Evolutionary conservation across 1,284 basidiomycete species (phyloP).

Genomic region (Inonotus hispidus): DNA sequence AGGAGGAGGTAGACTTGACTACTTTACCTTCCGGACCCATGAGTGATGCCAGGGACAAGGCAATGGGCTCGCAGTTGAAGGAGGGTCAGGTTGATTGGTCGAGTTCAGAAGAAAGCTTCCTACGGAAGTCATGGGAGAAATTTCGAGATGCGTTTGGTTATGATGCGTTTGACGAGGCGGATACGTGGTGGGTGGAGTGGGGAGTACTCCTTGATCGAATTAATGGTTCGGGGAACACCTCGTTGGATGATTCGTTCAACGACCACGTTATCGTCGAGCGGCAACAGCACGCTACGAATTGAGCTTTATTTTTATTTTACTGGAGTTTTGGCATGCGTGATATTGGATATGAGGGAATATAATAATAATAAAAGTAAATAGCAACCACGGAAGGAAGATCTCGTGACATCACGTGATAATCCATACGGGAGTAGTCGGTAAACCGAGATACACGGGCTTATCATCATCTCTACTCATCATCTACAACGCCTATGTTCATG

Average conservation of each 20-base stretch:
- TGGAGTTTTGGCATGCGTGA: no score
- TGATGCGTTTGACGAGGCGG: slow-evolving; percentile 14
- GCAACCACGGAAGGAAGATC: no score
- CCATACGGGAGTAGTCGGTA: no score
- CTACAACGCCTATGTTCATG: no score
- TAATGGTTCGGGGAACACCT: neutral
- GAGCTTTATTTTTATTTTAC: no score
- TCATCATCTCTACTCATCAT: no score
- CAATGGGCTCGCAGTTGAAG: neutral
- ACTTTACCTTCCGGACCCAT: slow-evolving; percentile 24
- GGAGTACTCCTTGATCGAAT: slow-evolving; percentile 9
- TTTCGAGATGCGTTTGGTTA: slow-evolving; percentile 5
- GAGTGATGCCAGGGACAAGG: slow-evolving; percentile 35
- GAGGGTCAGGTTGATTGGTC: neutral
- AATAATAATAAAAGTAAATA: no score
- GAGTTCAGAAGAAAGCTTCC: neutral
- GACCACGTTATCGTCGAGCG: neutral
- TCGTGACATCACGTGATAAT: no score
- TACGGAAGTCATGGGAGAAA: slow-evolving; percentile 10
- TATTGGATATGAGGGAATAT: no score
- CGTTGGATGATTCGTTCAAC: neutral
- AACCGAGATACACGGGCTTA: no score
- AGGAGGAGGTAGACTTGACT: neutral
- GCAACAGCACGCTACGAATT: neutral
- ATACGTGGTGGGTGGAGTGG: slow-evolving; percentile 17